These are phyloP conservation scores for Rosa persica DNA, from an alignment of 306 rosid genomes.

Conservation along the genomic window DNA sequence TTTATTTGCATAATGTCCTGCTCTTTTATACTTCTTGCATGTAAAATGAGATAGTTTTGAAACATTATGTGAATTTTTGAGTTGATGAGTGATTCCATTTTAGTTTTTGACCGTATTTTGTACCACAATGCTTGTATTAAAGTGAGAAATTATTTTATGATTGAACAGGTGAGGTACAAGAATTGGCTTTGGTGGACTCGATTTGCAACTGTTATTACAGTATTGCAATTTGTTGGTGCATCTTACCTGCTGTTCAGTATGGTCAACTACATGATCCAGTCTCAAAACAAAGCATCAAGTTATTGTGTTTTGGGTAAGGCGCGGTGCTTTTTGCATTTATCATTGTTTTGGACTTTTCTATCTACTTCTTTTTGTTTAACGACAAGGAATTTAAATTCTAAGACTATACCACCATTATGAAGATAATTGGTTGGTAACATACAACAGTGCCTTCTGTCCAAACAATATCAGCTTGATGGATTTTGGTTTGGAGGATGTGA, in stretches of 20 bases:
- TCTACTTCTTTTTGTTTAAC: background rate
- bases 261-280: conserved; percentile 32
- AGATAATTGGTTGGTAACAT: background rate
- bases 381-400: background rate
- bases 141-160: conserved; percentile 3
- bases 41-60: background rate
- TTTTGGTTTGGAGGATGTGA: background rate
- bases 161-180: conserved; percentile 56
- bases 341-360: background rate
- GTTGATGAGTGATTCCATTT: background rate
- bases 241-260: conserved; percentile 46
- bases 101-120: background rate
- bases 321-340: conserved; percentile 5
- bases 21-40: background rate
- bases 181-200: conserved; percentile 88
- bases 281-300: conserved; percentile 23
- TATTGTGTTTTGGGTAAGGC: conserved; percentile 60
- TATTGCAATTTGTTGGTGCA: conserved; percentile 60
- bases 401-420: background rate
- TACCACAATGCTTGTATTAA: conserved; percentile 16
- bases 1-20: background rate
- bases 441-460: background rate
- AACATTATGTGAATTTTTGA: background rate
- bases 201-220: conserved; percentile 33
- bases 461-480: background rate